Conservation (phyloP, 192 early-diverging fungal genomes). For the Haplosporangium gracile region DNA sequence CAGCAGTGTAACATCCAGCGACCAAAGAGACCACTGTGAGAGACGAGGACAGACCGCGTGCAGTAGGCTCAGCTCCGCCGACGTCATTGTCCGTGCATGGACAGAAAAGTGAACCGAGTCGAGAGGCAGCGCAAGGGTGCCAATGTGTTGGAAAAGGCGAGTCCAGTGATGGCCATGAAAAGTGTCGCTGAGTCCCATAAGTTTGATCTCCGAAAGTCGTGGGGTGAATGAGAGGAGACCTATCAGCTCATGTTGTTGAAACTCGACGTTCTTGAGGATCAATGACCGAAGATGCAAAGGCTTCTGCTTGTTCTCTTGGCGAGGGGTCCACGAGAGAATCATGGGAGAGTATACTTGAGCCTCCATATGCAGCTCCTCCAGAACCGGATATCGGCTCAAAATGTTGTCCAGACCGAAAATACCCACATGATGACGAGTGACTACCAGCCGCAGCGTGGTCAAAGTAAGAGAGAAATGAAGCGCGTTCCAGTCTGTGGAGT, state of each 20-base stretch:
- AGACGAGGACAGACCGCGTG: too few relatives aligned
- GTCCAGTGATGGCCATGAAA: too few relatives aligned
- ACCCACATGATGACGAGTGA: background rate
- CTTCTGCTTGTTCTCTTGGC: background rate
- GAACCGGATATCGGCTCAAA: background rate
- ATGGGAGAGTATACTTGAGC: background rate
- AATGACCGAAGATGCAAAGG: background rate
- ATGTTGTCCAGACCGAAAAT: background rate
- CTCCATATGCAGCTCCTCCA: background rate
- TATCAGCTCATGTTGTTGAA: background rate
- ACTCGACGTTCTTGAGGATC: background rate
- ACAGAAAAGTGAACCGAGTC: too few relatives aligned
- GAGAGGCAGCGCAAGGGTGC: too few relatives aligned
- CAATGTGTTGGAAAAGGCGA: too few relatives aligned
- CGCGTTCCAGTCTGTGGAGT: background rate
- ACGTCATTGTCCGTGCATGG: too few relatives aligned
- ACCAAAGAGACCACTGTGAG: too few relatives aligned
- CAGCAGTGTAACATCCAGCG: too few relatives aligned
- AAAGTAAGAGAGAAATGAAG: background rate
- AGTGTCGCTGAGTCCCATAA: too few relatives aligned
- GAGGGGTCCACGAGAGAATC: background rate
- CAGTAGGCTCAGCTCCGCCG: too few relatives aligned
- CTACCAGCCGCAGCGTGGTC: background rate
- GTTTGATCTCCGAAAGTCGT: too few relatives aligned
- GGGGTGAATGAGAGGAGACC: background rate